These are phyloP conservation scores for Talaromyces trachyspermus DNA, from an alignment of 495 filamentous ascomycete genomes.

Conservation along the genomic window DNA sequence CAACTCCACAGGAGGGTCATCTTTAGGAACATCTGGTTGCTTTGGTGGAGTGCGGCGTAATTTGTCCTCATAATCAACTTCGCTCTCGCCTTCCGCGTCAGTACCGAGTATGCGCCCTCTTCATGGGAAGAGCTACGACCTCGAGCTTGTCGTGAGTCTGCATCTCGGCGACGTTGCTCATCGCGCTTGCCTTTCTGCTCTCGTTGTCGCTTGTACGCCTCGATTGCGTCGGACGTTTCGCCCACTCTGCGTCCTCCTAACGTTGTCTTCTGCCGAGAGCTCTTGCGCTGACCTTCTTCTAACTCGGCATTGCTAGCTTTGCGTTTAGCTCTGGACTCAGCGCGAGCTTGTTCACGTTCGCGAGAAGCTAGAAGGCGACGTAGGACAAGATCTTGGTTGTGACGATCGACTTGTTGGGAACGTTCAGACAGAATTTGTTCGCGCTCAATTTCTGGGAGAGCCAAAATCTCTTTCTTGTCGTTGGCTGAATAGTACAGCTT, in stretches of 20 bases:
- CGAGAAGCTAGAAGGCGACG: conserved; percentile 67
- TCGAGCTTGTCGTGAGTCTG: conserved; percentile 34
- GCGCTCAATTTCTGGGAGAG: conserved; percentile 81
- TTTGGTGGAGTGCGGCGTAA: conserved; percentile 20
- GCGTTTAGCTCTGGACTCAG: conserved; percentile 65
- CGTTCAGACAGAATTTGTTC: conserved; percentile 87
- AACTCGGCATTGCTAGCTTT: conserved; percentile 68
- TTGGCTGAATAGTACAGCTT: conserved; percentile 72
- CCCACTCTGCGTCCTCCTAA: conserved; percentile 72
- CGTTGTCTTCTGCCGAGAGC: conserved; percentile 71
- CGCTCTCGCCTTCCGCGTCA: conserved; percentile 71
- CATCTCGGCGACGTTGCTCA: conserved; percentile 63
- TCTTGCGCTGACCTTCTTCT: conserved; percentile 69
- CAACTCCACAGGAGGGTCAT: conserved; percentile 60
- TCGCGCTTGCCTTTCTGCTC: conserved; percentile 68
- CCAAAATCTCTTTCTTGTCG: conserved; percentile 78
- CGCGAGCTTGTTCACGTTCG: conserved; percentile 50
- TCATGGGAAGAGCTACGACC: conserved; percentile 19
- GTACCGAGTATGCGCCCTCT: conserved; percentile 47
- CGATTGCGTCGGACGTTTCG: conserved; percentile 67
- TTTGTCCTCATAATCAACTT: conserved; percentile 63
- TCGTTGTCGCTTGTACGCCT: conserved; percentile 74
- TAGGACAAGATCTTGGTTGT: conserved; percentile 77
- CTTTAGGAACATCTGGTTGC: conserved; percentile 35
- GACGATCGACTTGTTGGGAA: conserved; percentile 68